Base-by-base conservation (phyloP, 306 rosid species). In the Bauhinia variegata region DNA sequence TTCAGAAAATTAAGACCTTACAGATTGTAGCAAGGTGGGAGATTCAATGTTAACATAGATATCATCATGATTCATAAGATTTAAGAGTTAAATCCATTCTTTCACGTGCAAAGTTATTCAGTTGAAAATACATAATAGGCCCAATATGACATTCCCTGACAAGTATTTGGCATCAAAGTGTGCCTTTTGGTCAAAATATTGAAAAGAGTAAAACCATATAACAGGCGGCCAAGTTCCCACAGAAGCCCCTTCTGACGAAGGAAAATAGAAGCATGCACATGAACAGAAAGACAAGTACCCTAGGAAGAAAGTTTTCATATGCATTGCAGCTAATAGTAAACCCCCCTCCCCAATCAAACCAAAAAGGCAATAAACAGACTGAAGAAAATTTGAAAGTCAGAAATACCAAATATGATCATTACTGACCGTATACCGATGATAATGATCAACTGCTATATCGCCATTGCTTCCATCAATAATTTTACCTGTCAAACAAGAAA, bases 391-490 rank as follows among this genome's bases (percentile, higher is more conserved):
- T 5, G 16, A 60, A 59, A 7, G 7, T 55, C 19, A 37, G 23
- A 38, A 41, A 58, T 43, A 34, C 14, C 30, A 6, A 43, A 18
- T 39, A 31, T 31, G 19, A 47, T 79, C 39, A 65, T 23, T 47
- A 72, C 88, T 63, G 70, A 89, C 98, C 98, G 79, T 81, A 69
- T 84, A 92, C 43, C 80, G 86, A 73, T 92, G 93, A 80, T 87
- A 92, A 66, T 92, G 98, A 74, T 89, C 96, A 70, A 89, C 96
- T 50, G 98, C 96, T 53, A 79, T 84, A 68, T 92, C 96, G 5
- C 96, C 96, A 68, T 84, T 92, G 84, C 98, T 74, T 67, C 71
- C 75, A 68, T 92, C 96, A 54, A 84, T 7, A 57, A 89, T 79
- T 57, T 86, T 89, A 18, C 96, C 96, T 92, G 57, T 14, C 41